These are phyloP conservation scores for Chrysoporthe deuterocubensis DNA, from an alignment of 2,329 filamentous ascomycete genomes.

Conservation along the genomic window DNA sequence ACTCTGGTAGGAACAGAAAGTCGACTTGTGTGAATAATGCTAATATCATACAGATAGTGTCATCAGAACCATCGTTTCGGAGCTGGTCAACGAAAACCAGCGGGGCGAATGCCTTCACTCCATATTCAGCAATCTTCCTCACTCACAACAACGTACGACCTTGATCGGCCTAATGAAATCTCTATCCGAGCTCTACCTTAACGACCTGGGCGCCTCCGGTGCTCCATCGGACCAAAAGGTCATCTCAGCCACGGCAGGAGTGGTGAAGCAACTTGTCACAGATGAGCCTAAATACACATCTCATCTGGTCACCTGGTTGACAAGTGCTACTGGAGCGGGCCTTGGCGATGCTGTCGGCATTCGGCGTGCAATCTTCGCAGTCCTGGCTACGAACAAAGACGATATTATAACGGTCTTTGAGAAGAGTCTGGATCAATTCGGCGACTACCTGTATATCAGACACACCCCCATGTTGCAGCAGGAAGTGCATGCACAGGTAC, in stretches of 20 bases:
- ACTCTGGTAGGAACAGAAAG: conserved; percentile 45
- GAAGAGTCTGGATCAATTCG: conserved; percentile 74
- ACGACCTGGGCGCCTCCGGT: conserved; percentile 40
- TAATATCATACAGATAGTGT: conserved; percentile 44
- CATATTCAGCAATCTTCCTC: conserved; percentile 43
- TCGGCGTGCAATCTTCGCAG: conserved; percentile 67
- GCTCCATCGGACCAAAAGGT: conserved; percentile 34
- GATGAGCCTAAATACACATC: conserved; percentile 53
- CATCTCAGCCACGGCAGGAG: conserved; percentile 62
- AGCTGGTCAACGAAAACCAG: conserved; percentile 38
- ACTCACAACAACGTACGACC: conserved; percentile 49
- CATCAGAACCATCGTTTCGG: conserved; percentile 42
- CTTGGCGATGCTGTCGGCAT: conserved; percentile 67
- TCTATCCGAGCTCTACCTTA: conserved; percentile 51
- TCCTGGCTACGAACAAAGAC: conserved; percentile 56
- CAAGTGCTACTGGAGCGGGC: conserved; percentile 65
- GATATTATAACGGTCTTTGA: conserved; percentile 63
- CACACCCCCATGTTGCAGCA: conserved; percentile 86
- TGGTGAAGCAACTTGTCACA: conserved; percentile 56
- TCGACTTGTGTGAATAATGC: background rate
- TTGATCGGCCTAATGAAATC: conserved; percentile 46
- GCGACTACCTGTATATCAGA: conserved; percentile 83
- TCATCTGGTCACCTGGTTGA: conserved; percentile 68
- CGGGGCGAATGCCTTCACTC: conserved; percentile 36
- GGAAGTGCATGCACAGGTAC: conserved; percentile 81